phyloP scores from a whole-genome alignment of 495 filamentous ascomycete genomes.

The Penicillium cinerascens region DNA sequence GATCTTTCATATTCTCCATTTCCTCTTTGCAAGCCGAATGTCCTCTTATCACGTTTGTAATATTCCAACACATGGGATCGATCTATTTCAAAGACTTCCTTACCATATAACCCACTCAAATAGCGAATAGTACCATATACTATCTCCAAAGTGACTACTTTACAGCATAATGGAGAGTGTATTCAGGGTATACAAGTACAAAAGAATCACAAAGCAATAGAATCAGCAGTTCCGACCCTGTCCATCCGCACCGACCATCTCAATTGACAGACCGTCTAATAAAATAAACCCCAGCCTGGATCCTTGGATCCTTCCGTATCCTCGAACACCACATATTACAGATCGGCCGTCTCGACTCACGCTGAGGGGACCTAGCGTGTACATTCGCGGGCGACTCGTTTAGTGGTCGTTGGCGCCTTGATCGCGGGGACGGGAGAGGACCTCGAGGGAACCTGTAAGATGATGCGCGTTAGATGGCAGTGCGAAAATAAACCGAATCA shows the following conservation, averaged over 20 bases:
- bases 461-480: background rate
- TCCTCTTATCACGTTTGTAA: background rate
- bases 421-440: slow-evolving; percentile 47
- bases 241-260: background rate
- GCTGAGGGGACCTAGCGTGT: background rate
- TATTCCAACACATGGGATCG: background rate
- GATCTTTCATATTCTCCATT: background rate
- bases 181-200: slow-evolving; percentile 36
- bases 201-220: slow-evolving; percentile 23
- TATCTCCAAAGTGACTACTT: background rate
- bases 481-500: background rate
- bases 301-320: background rate
- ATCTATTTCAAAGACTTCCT: background rate
- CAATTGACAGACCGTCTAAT: background rate
- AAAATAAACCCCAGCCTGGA: background rate
- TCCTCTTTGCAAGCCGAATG: background rate
- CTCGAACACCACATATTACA: background rate
- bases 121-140: too few species aligned
- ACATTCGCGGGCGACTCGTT: background rate
- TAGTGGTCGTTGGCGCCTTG: slow-evolving; percentile 18
- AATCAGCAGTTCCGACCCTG: background rate
- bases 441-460: slow-evolving; percentile 55
- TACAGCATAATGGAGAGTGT: slow-evolving; percentile 7
- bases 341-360: background rate
- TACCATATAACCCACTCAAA: background rate